Base-by-base conservation (phyloP, 2,329 filamentous ascomycete species). In the Calonectria pauciramosa region DNA sequence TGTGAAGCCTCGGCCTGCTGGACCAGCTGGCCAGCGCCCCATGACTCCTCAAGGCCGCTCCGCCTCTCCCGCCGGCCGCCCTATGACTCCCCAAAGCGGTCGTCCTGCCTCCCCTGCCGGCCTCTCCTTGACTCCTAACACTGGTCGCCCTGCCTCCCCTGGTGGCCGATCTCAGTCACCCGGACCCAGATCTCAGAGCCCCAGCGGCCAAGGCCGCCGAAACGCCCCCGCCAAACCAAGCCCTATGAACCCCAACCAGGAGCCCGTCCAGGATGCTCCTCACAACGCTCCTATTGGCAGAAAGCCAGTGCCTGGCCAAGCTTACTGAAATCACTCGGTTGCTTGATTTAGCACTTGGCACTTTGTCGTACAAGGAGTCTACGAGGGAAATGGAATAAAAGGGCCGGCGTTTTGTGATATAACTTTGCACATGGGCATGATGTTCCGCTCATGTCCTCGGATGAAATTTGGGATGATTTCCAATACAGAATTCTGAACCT, bases 1-100 rank as follows among this genome's bases (percentile, higher is more conserved):
- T 23, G 94, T 99, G 76, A 98, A 97, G 88, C 95, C 96, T 60
- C 94, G 96, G 59, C 88, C 91, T 51, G 87, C 85, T 69, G 87
- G 87, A 38, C 60, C 60, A 30, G 68, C 71, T n/a, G 77, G 77
- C 23, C 78, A 79, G 36, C 76, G 77, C 38, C 77, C 77, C 9
- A 79, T 78, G 70, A 68, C 20, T 82, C 79, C 75, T 41, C 69
- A 75, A 66, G 78, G 76, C 13, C 65, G 65, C 51, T 32, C 65
- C 13, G 51, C 51, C 47, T 54, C 65, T 1, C 38, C 64, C 38
- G 63, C 83, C 13, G 71, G 65, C 54, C 82, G 86, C 56, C 84
- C 86, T 9, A 86, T 86, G 84, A 85, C 83, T 4, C 86, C 86
- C 28, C 83, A 86, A 72, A 84, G 76, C 68, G 78, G 77, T 26